Evolutionary conservation across 768 basidiomycete genomes (phyloP).

Genomic region (Rhizopogon roseolus): DNA sequence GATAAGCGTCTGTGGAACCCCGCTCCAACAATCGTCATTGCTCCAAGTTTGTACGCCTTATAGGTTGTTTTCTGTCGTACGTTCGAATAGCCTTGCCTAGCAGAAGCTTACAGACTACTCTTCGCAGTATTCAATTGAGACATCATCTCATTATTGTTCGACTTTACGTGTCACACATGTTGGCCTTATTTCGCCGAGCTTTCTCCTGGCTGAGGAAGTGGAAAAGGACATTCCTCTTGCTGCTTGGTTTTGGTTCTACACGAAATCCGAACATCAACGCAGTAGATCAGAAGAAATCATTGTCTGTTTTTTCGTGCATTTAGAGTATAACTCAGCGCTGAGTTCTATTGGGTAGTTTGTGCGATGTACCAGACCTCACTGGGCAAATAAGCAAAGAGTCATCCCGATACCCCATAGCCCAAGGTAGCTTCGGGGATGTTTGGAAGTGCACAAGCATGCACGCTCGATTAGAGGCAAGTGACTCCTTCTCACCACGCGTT

Average conservation of each 20-base stretch:
- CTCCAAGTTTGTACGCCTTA: too few relatives aligned
- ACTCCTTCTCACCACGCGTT: too few relatives aligned
- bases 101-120: too few relatives aligned
- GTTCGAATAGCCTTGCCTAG: too few relatives aligned
- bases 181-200: too few relatives aligned
- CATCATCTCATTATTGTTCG: not conserved
- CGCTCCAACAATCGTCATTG: too few relatives aligned
- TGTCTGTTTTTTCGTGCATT: not conserved
- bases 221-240: not conserved
- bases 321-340: too few relatives aligned
- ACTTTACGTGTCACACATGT: not conserved
- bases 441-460: conserved; percentile 17
- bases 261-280: not conserved
- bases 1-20: too few relatives aligned
- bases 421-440: conserved; percentile 18
- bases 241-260: not conserved
- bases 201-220: not conserved
- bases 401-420: not conserved
- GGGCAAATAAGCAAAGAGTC: not conserved
- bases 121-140: not conserved
- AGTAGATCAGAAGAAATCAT: not conserved
- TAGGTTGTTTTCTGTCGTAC: too few relatives aligned
- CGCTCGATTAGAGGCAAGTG: not conserved
- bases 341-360: not conserved
- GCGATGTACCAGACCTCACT: not conserved